Conservation (phyloP, 306 rosid genomes). For the Oemleria cerasiformis region DNA sequence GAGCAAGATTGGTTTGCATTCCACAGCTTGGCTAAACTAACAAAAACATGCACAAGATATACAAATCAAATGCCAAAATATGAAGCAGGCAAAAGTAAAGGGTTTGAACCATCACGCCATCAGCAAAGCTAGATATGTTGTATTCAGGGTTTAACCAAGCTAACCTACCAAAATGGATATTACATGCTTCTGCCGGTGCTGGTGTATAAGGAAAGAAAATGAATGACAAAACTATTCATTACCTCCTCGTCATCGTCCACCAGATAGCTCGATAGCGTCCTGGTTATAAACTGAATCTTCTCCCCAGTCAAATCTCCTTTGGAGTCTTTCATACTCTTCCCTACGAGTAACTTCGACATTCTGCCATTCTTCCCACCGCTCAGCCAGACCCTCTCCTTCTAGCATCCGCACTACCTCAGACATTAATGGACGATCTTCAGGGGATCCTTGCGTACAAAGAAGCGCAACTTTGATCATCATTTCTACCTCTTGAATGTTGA, state of each 20-base stretch:
- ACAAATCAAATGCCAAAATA: not conserved
- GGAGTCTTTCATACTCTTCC: constrained; percentile 82
- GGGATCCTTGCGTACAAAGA: constrained; percentile 90
- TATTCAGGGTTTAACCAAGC: constrained; percentile 22
- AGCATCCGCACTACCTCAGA: constrained; percentile 97
- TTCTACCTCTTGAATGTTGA: constrained; percentile 76
- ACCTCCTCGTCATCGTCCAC: constrained; percentile 85
- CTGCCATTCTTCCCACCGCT: constrained; percentile 99
- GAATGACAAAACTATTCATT: constrained; percentile 8
- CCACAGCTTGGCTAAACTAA: not conserved
- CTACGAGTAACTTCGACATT: constrained; percentile 81
- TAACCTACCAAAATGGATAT: constrained; percentile 37
- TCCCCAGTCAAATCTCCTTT: constrained; percentile 97
- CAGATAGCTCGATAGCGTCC: constrained; percentile 92
- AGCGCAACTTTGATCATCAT: constrained; percentile 94
- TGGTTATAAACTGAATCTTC: constrained; percentile 88
- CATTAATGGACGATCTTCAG: constrained; percentile 95
- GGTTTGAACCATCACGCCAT: no score
- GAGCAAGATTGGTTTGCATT: not conserved
- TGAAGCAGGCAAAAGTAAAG: not conserved
- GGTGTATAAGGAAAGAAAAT: constrained; percentile 2
- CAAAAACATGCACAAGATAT: not conserved
- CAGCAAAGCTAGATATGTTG: constrained; percentile 16
- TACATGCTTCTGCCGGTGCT: not conserved
- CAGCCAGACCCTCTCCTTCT: constrained; percentile 98